Evolutionary conservation across 1,284 basidiomycete genomes (phyloP).

Genomic region (Termitomyces sp.): DNA sequence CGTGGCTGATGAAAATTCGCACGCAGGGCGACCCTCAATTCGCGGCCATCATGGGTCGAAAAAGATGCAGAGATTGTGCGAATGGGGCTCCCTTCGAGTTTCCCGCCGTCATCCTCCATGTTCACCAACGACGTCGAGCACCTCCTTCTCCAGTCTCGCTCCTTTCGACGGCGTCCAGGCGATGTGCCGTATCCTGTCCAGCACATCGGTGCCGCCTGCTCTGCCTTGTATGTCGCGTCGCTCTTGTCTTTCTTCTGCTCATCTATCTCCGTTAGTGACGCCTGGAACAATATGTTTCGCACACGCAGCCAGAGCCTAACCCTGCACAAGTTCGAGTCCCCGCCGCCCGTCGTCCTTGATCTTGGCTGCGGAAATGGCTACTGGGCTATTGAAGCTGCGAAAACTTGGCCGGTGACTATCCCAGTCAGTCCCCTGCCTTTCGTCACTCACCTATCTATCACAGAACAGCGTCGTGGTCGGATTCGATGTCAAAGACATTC

Average conservation of each 20-base stretch:
- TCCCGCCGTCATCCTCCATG: conserved; percentile 14
- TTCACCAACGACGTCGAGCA: conserved; percentile 42
- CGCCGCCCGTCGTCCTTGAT: conserved; percentile 56
- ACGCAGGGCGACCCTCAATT: conserved; percentile 14
- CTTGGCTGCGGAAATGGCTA: conserved; percentile 80
- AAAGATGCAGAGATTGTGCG: conserved; percentile 15
- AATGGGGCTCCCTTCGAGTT: conserved; percentile 6
- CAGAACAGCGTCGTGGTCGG: conserved; percentile 56
- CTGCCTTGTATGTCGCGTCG: conserved; percentile 45
- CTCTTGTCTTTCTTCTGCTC: conserved; percentile 4
- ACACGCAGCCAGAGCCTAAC: conserved; percentile 46
- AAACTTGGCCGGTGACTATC: conserved; percentile 52
- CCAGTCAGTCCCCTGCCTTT: background rate
- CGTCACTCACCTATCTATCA: background rate
- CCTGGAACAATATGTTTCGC: conserved; percentile 62
- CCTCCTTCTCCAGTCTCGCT: conserved; percentile 35
- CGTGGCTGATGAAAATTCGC: conserved; percentile 13
- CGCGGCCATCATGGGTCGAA: conserved; percentile 21
- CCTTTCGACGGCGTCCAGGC: conserved; percentile 38
- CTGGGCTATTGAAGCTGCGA: conserved; percentile 66
- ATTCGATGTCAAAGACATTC: conserved; percentile 50
- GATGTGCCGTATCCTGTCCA: conserved; percentile 50
- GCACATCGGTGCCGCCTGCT: conserved; percentile 38
- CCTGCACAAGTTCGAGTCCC: conserved; percentile 44
- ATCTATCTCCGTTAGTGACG: conserved; percentile 41